Evolutionary conservation across 768 basidiomycete species (phyloP).

Genomic region (Russula emetica): DNA sequence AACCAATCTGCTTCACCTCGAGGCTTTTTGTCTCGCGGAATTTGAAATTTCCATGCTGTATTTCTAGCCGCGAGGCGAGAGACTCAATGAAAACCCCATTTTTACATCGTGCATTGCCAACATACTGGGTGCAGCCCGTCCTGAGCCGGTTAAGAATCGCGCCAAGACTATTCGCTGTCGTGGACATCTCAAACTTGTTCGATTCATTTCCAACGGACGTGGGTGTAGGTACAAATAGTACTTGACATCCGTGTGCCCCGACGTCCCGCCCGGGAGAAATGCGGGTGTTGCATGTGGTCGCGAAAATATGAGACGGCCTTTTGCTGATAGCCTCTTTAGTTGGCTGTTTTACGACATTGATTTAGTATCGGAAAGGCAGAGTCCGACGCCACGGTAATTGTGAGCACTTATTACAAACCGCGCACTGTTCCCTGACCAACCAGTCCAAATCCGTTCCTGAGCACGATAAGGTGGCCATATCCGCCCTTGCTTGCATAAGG

Average conservation of each 20-base stretch:
- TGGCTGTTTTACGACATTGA: not conserved
- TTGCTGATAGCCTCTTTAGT: not conserved
- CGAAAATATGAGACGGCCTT: constrained; percentile 5
- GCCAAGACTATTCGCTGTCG: not conserved
- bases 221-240: not conserved
- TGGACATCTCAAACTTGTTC: not conserved
- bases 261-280: not conserved
- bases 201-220: not conserved
- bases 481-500: not conserved
- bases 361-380: not conserved
- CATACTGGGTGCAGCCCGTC: not conserved
- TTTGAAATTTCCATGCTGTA: not conserved
- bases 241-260: not conserved
- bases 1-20: not conserved
- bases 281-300: not conserved
- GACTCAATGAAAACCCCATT: not conserved
- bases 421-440: not conserved
- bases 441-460: not conserved
- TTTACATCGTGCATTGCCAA: not conserved
- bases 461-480: not conserved
- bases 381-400: constrained; percentile 2
- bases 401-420: not conserved
- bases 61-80: not conserved
- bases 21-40: constrained; percentile 11
- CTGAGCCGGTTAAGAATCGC: not conserved